phyloP scores from a whole-genome alignment of 306 rosid genomes.

The Coriaria nepalensis region DNA sequence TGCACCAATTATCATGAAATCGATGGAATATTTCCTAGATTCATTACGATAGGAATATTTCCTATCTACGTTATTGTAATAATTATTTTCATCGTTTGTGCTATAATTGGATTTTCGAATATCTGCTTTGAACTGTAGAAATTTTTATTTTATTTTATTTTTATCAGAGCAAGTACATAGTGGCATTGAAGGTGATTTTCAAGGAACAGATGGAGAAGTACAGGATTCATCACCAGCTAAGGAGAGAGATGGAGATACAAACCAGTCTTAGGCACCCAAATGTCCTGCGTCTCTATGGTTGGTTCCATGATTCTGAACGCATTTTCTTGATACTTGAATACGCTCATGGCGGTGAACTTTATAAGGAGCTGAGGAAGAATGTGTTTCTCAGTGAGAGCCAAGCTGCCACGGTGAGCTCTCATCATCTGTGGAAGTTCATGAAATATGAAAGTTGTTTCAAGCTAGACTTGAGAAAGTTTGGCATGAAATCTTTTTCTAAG shows the following conservation, averaged over 20 bases:
- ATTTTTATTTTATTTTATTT: neutral
- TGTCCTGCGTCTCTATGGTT: conserved; percentile 58
- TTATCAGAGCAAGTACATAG: conserved; percentile 52
- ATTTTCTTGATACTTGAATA: conserved; percentile 73
- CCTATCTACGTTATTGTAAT: too few species aligned
- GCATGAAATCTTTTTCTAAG: neutral
- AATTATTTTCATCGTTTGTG: too few species aligned
- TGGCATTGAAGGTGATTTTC: conserved; percentile 70
- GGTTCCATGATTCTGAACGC: conserved; percentile 72
- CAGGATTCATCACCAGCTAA: conserved; percentile 48
- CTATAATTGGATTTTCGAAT: neutral
- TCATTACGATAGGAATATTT: too few species aligned
- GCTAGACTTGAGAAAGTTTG: neutral
- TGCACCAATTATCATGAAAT: too few species aligned
- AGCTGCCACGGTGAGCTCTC: conserved; percentile 52
- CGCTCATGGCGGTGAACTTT: conserved; percentile 80
- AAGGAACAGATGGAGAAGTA: conserved; percentile 70
- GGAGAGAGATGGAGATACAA: conserved; percentile 80
- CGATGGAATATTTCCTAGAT: too few species aligned
- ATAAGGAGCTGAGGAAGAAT: conserved; percentile 35
- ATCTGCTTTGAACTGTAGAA: neutral
- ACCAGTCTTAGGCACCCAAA: conserved; percentile 49
- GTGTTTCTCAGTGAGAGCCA: conserved; percentile 44
- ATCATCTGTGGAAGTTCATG: neutral
- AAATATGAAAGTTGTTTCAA: neutral